phyloP scores from a whole-genome alignment of 2,329 filamentous ascomycete genomes.

The Ascocoryne sarcoides region DNA sequence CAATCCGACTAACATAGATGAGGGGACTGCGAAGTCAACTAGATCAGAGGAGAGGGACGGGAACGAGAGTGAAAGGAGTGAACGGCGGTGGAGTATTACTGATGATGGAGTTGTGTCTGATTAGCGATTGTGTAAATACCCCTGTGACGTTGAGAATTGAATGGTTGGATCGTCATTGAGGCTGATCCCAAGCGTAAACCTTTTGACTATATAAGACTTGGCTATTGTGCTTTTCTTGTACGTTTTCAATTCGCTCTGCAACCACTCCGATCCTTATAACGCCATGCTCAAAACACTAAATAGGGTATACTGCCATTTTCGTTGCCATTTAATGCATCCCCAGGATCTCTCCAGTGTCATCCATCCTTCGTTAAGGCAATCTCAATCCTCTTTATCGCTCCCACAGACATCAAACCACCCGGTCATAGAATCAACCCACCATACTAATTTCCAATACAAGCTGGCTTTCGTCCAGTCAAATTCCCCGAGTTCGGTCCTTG shows the following conservation, averaged over 20 bases:
- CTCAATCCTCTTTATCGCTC: conserved; percentile 22
- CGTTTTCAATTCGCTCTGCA: too few relatives aligned
- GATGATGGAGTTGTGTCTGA: conserved; percentile 22
- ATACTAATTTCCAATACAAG: conserved; percentile 60
- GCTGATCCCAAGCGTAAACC: too few relatives aligned
- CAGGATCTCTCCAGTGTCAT: too few relatives aligned
- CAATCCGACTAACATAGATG: conserved; percentile 3
- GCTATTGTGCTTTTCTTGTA: too few relatives aligned
- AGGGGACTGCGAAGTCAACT: conserved; percentile 6
- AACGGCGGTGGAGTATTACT: conserved; percentile 25
- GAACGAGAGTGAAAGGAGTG: conserved; percentile 6
- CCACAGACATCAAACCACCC: conserved; percentile 49
- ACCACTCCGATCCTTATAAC: background rate
- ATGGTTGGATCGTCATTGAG: too few relatives aligned
- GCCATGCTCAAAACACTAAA: background rate
- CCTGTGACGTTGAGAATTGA: too few relatives aligned
- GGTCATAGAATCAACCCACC: conserved; percentile 51
- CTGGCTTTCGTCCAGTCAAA: conserved; percentile 68
- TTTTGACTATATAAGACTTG: too few relatives aligned
- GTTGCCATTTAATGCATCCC: background rate
- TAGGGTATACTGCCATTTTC: background rate
- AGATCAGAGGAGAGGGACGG: conserved; percentile 1
- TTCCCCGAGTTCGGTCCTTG: conserved; percentile 60
- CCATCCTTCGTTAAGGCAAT: too few relatives aligned
- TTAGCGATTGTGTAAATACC: conserved; percentile 7